phyloP scores from a whole-genome alignment of 2,329 filamentous ascomycete species.

The Cladophialophora bantiana region DNA sequence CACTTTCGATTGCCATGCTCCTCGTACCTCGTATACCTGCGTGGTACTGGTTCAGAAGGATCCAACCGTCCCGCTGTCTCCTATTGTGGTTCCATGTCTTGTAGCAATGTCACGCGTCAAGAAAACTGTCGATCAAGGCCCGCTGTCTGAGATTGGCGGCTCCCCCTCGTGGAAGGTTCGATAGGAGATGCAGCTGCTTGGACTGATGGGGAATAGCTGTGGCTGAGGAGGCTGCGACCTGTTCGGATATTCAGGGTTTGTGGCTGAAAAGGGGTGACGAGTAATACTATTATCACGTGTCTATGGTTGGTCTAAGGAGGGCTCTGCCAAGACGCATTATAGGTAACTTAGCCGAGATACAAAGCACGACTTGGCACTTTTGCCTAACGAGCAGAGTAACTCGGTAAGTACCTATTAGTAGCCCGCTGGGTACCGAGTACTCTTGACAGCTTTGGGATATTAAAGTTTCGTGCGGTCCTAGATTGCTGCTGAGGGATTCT shows the following conservation, averaged over 20 bases:
- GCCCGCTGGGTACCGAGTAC: too few species aligned
- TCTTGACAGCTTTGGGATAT: too few species aligned
- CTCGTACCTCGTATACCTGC: neutral
- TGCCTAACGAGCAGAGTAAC: too few species aligned
- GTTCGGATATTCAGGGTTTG: neutral
- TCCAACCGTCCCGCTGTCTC: conserved; percentile 2
- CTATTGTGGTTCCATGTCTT: conserved; percentile 3
- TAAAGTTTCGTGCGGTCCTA: too few species aligned
- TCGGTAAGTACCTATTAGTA: too few species aligned
- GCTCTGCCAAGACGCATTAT: neutral
- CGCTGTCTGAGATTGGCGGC: conserved; percentile 28
- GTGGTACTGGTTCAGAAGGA: conserved; percentile 13
- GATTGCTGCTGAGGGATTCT: too few species aligned
- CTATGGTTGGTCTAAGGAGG: too few species aligned
- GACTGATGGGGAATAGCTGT: conserved; percentile 8
- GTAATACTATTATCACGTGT: too few species aligned
- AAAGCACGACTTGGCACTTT: too few species aligned
- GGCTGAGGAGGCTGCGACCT: conserved; percentile 8
- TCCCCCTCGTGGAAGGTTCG: conserved; percentile 8
- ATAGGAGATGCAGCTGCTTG: conserved; percentile 7
- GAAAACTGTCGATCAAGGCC: conserved; percentile 21
- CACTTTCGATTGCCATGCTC: conserved; percentile 1
- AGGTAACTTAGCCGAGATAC: too few species aligned
- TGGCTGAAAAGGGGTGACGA: conserved; percentile 8
- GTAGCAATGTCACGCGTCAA: conserved; percentile 15